Conservation (phyloP, 768 basidiomycete species). For the Kondoa malvinella region DNA sequence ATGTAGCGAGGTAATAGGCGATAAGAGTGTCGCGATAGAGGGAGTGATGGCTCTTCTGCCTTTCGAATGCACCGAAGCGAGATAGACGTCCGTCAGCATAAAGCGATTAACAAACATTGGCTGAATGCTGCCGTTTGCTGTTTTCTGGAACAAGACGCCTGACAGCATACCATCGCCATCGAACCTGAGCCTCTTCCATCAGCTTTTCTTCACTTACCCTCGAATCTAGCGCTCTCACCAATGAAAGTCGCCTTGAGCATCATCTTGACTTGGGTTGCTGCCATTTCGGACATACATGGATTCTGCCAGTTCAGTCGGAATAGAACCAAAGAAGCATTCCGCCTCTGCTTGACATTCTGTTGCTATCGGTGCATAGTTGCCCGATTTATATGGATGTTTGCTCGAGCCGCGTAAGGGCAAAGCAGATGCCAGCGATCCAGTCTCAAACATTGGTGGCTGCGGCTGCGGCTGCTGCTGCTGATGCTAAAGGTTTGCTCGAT, state of each 20-base stretch:
- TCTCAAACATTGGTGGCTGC: background rate
- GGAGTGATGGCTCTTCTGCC: constrained; percentile 19
- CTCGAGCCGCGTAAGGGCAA: background rate
- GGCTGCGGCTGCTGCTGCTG: too few relatives aligned
- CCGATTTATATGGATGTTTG: constrained; percentile 31
- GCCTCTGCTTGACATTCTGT: constrained; percentile 29
- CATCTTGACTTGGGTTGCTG: constrained; percentile 30
- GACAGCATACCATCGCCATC: constrained; percentile 36
- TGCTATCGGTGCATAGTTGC: constrained; percentile 33
- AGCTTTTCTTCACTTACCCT: constrained; percentile 28
- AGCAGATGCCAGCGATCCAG: background rate
- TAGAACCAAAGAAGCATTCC: constrained; percentile 27
- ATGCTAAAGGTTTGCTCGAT: too few relatives aligned
- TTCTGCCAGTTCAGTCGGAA: constrained; percentile 31
- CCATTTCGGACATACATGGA: constrained; percentile 35
- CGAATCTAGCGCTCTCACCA: constrained; percentile 21
- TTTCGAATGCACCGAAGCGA: constrained; percentile 29
- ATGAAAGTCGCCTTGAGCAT: constrained; percentile 8
- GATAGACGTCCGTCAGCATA: constrained; percentile 26
- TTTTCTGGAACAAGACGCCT: constrained; percentile 31
- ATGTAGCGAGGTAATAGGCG: constrained; percentile 31
- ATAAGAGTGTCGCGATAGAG: constrained; percentile 32
- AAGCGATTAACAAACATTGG: constrained; percentile 31
- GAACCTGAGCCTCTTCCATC: constrained; percentile 27
- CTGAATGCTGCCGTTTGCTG: constrained; percentile 9